These are phyloP conservation scores for Diutina rugosa DNA, from an alignment of 1,139 yeast species.

Conservation along the genomic window DNA sequence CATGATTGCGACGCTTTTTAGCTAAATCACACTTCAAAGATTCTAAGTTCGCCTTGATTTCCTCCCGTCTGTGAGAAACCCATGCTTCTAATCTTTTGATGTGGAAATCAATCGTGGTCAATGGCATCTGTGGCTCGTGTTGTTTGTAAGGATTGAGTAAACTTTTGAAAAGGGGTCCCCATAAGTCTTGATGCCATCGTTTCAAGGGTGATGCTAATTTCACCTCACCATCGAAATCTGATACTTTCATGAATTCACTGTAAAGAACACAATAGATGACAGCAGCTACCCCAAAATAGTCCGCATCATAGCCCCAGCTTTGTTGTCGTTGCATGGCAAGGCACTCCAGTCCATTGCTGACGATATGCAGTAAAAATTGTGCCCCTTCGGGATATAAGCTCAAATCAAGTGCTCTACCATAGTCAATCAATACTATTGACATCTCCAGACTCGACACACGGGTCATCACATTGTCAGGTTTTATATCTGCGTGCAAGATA, in stretches of 20 bases:
- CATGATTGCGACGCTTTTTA: neutral
- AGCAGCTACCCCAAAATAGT: conserved; percentile 75
- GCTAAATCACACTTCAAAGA: neutral
- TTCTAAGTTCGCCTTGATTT: neutral
- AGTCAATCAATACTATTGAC: conserved; percentile 64
- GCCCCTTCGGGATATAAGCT: conserved; percentile 15
- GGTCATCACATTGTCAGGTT: conserved; percentile 81
- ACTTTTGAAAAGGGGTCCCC: conserved; percentile 56
- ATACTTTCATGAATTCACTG: conserved; percentile 47
- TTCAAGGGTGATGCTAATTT: conserved; percentile 37
- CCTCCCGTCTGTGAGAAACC: neutral
- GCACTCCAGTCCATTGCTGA: conserved; percentile 63
- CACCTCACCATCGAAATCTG: conserved; percentile 13
- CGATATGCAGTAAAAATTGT: conserved; percentile 50
- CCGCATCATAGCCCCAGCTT: conserved; percentile 75
- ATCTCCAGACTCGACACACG: conserved; percentile 40
- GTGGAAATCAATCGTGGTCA: neutral
- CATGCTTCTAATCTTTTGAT: neutral
- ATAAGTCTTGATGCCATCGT: conserved; percentile 64
- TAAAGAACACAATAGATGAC: conserved; percentile 62
- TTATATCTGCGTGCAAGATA: conserved; percentile 75
- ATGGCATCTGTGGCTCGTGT: neutral
- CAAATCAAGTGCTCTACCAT: conserved; percentile 73
- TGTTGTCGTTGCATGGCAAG: conserved; percentile 50
- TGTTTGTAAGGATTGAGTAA: conserved; percentile 43